Evolutionary conservation across 2,329 filamentous ascomycete species (phyloP).

Genomic region (Paramyrothecium sp.): DNA sequence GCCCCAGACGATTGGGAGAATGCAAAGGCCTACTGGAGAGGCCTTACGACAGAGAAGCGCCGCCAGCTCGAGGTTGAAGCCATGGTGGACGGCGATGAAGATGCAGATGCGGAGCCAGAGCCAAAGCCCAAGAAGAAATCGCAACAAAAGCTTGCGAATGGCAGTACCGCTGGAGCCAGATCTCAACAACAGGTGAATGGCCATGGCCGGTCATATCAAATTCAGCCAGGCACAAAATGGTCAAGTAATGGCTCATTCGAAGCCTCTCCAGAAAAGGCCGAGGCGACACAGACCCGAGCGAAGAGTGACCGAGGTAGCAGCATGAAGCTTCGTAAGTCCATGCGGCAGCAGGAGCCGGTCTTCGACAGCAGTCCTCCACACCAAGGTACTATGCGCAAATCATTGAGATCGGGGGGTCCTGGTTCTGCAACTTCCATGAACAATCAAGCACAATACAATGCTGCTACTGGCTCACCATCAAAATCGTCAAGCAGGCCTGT

Average conservation of each 20-base stretch:
- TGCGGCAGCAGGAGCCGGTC: conserved; percentile 34
- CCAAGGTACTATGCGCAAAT: conserved; percentile 28
- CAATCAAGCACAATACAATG: conserved; percentile 5
- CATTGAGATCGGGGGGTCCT: conserved; percentile 23
- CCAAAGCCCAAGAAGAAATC: conserved; percentile 24
- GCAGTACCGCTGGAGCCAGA: not conserved
- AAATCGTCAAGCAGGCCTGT: conserved; percentile 18
- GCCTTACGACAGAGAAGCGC: conserved; percentile 61
- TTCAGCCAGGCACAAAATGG: conserved; percentile 30
- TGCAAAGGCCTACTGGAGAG: conserved; percentile 69
- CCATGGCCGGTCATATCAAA: conserved; percentile 33
- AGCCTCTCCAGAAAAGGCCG: not conserved
- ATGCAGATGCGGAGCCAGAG: conserved; percentile 29
- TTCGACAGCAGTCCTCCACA: conserved; percentile 11
- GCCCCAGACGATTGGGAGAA: conserved; percentile 60
- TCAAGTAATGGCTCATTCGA: conserved; percentile 9
- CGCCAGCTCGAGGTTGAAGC: conserved; percentile 60
- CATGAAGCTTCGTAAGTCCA: conserved; percentile 44
- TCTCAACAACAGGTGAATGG: not conserved
- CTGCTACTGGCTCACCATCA: conserved; percentile 3
- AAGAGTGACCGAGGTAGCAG: conserved; percentile 4
- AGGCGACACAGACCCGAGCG: not conserved
- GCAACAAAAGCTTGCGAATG: not conserved
- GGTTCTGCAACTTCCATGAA: conserved; percentile 6
- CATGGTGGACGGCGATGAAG: conserved; percentile 49